phyloP scores from a whole-genome alignment of 257 asterid species.

The Penstemon newberryi region DNA sequence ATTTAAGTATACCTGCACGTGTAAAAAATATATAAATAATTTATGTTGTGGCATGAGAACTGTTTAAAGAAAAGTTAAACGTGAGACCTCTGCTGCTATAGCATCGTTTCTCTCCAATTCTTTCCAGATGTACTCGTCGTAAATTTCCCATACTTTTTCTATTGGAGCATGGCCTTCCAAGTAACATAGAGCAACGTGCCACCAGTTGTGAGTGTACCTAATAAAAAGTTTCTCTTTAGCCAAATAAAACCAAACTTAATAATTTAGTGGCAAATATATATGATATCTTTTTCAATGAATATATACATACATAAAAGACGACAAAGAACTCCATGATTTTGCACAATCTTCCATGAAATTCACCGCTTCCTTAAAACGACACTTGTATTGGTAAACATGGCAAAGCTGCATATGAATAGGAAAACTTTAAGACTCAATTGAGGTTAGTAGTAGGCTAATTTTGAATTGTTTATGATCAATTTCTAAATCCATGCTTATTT shows the following conservation, averaged over 20 bases:
- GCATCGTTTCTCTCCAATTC: constrained; percentile 84
- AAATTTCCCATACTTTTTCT: constrained; percentile 61
- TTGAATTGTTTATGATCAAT: not conserved
- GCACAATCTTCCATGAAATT: constrained; percentile 82
- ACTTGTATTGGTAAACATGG: constrained; percentile 83
- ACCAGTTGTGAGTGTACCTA: constrained; percentile 98
- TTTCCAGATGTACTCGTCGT: constrained; percentile 72
- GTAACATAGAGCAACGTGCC: constrained; percentile 94
- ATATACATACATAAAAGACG: constrained; percentile 78
- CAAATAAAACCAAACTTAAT: constrained; percentile 14
- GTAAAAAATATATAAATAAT: constrained; percentile 21
- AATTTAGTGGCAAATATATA: not conserved
- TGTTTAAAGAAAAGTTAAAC: constrained; percentile 12
- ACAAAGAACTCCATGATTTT: constrained; percentile 70
- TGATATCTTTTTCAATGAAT: not conserved
- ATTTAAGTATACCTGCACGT: constrained; percentile 75
- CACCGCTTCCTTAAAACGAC: constrained; percentile 93
- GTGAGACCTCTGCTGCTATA: constrained; percentile 59
- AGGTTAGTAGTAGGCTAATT: constrained; percentile 4
- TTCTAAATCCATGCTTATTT: not conserved
- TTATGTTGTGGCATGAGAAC: not conserved
- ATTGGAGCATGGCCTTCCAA: constrained; percentile 80
- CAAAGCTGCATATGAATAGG: constrained; percentile 65
- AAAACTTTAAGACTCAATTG: constrained; percentile 13
- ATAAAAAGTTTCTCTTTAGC: constrained; percentile 34